A percentile compares a stretch with the other conserved stretches of the same genome.
These are phyloP conservation scores for Solanum peruvianum DNA, from an alignment of 257 asterid species.

Conservation along the genomic window DNA sequence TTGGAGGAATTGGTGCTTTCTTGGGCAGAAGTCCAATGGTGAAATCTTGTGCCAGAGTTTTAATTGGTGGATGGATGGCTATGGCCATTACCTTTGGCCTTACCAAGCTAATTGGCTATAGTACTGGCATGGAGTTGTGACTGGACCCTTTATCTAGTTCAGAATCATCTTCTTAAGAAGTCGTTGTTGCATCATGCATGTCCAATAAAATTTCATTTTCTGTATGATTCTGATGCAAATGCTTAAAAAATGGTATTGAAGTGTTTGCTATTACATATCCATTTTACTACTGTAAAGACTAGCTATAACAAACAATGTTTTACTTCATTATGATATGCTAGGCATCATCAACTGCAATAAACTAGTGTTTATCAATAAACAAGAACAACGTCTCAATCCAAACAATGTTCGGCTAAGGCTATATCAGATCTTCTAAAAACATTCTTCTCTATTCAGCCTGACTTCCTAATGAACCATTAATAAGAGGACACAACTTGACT, in stretches of 20 bases:
- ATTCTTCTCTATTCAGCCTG: not conserved
- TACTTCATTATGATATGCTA: not conserved
- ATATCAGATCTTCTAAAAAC: not conserved
- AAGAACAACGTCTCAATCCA: not conserved
- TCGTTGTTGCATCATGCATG: not conserved
- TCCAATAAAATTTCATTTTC: not conserved
- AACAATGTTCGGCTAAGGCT: not conserved
- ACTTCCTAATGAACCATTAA: not conserved
- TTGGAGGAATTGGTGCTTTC: slow-evolving; percentile 49
- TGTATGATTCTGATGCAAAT: not conserved
- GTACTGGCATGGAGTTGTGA: slow-evolving; percentile 33
- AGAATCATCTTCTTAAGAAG: not conserved
- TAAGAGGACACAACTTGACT: not conserved
- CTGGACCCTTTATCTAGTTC: not conserved
- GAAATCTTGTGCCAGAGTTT: slow-evolving; percentile 13
- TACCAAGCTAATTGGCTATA: slow-evolving; percentile 32
- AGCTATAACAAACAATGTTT: not conserved
- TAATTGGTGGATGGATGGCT: slow-evolving; percentile 67
- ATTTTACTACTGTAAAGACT: not conserved
- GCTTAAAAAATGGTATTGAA: not conserved
- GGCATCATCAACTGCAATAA: not conserved
- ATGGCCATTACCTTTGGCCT: slow-evolving; percentile 55
- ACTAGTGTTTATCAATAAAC: not conserved
- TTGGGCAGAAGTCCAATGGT: slow-evolving; percentile 29
- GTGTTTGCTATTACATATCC: not conserved